Base-by-base conservation (phyloP, 192 early-diverging fungal genomes). In the Podila verticillata region DNA sequence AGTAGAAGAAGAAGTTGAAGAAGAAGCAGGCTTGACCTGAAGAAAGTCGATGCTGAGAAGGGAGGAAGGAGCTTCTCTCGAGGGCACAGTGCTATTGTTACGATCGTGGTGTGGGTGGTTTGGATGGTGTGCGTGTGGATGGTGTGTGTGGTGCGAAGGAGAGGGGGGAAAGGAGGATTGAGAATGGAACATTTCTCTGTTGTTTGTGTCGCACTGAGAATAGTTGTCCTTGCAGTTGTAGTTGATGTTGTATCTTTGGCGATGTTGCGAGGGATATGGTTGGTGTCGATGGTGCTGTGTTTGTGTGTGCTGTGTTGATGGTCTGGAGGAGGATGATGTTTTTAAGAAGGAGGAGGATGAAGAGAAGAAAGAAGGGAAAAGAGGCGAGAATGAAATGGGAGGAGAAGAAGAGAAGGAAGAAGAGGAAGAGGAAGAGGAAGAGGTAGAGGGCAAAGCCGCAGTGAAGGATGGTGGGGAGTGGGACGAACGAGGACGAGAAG, bases 241-340 rank as follows among this genome's bases (percentile, higher is more conserved):
- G 72, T 5, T 66, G 56, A 19, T 48, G 58, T 8, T 59, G 47
- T 3, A 19, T 30, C 58, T 59, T 59, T 24, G n/a, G n/a, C n/a
- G n/a, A n/a, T n/a, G n/a, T n/a, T n/a, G 58, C 4, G 28, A 19
- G 17, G 15, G 58, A 32, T 19, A 17, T 34, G 58, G 58, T 17
- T 19, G 58, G 30, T 24, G 58, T 59, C 6, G 58, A 30, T 24
- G 58, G 17, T 24, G 22, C 24, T 29, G n/a, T 30, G 30, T 29
- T 15, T 44, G 39, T 44, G 39, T 44, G 32, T 34, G 32, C 32
- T 34, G 32, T 44, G n/a, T 56, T 65, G 57, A n/a, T 77, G 57
- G 22, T 77, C 65, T 13, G 74, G 74, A 48, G 61, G 74, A 34
- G 68, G 57, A 29, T 44, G 24, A 19, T n/a, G n/a, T n/a, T n/a